Evolutionary conservation across 225 moss, liverwort and hornwort genomes (phyloP), one percentile per base, ranked within the genome.

Genomic region (Asterella californica): DNA sequence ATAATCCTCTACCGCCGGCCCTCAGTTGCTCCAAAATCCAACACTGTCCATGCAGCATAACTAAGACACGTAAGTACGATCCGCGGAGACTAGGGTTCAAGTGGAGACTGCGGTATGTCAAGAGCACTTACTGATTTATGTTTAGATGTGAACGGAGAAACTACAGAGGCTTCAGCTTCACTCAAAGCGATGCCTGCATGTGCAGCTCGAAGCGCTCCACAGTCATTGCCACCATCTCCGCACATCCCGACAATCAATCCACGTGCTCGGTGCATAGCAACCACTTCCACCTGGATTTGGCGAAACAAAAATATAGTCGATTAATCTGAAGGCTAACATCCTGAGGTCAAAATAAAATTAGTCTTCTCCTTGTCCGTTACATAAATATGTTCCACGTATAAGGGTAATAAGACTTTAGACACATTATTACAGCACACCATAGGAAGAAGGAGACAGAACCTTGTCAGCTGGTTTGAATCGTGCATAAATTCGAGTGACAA

Each of bases 241-340:
- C 95, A 93, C 95, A 95, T 95, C 70, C 95, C 95, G 42, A 95
- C 93, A 81, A 93, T 91, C 52, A 95, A 83, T 36, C 95, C 95
- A 42, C 81, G 76, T 74, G 87, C 89, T 57, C 90, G 83, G 84
- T 95, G 93, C 93, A 95, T 91, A 61, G 92, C 85, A 59, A 83
- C 90, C 61, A 93, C 93, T 73, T 90, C 83, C 70, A 93, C 93
- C 93, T 95, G 87, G n/a, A 77, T 70, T 49, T 50, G 10, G n/a
- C 29, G 49, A 25, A 0, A 11, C 72, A 70, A 6, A 42, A 18
- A 42, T 42, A 29, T 66, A 15, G 70, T 45, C 45, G 42, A 2
- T 70, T 14, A 36, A 24, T 34, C 21, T 19, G 34, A 10, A 34
- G 38, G 33, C 37, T 70, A 2, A 19, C 6, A 38, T 10, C 34